Evolutionary conservation across 768 basidiomycete genomes (phyloP).

Genomic region (Pleurotus giganteus): DNA sequence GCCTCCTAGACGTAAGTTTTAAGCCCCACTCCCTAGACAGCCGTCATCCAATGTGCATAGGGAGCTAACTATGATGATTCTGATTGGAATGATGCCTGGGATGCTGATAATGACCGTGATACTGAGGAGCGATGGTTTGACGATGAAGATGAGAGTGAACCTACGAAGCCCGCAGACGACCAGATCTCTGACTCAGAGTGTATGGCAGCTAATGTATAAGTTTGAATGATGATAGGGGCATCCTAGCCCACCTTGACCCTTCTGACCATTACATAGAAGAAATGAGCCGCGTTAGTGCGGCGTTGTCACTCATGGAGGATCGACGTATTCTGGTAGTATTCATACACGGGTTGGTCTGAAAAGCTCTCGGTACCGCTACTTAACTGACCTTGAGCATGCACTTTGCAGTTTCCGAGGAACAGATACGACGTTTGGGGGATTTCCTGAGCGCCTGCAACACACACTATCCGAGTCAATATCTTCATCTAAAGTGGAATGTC

Average conservation of each 20-base stretch:
- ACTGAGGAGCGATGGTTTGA: constrained; percentile 3
- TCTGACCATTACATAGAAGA: too few species aligned
- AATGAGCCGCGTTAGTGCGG: too few species aligned
- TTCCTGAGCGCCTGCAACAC: constrained; percentile 79
- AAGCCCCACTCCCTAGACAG: neutral
- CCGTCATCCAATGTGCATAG: neutral
- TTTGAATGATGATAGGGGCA: neutral
- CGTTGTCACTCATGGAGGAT: constrained; percentile 34
- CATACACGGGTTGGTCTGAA: constrained; percentile 58
- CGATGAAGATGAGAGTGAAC: neutral
- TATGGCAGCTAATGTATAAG: neutral
- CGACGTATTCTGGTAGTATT: constrained; percentile 62
- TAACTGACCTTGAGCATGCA: neutral
- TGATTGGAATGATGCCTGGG: constrained; percentile 7
- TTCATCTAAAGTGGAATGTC: constrained; percentile 59
- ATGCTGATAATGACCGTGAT: neutral
- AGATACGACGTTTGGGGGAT: constrained; percentile 72
- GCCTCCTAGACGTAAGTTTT: constrained; percentile 61
- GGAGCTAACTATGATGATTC: constrained; percentile 5
- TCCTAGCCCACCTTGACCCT: neutral
- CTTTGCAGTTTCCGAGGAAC: constrained; percentile 57
- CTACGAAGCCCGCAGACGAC: too few species aligned
- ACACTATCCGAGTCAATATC: constrained; percentile 64
- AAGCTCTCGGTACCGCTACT: neutral
- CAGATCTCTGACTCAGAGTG: neutral